Base-by-base conservation (phyloP, 306 rosid species). In the Dryas octopetala region DNA sequence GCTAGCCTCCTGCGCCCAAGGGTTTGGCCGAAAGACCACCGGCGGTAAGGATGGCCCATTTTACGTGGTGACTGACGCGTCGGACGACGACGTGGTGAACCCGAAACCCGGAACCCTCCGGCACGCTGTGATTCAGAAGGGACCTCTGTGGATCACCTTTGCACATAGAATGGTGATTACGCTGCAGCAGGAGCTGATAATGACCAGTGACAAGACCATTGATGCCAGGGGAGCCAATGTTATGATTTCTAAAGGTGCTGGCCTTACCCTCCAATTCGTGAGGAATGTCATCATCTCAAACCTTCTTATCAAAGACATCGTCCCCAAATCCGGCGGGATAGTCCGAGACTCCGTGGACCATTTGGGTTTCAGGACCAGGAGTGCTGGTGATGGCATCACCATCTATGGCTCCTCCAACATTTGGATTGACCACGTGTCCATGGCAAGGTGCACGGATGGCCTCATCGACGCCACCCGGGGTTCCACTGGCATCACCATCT, bases 381-480 rank as follows among this genome's bases (percentile, higher is more conserved):
- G 96, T n/a, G 97, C 88, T 16, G 97, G 97, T 9, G 97, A 92
- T 41, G 96, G 96, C 0, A 90, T 92, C 61, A 88, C 97, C 47
- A 76, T 92, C 78, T 92, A 80, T 40, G 92, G 92, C 10, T 9
- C 91, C 5, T 80, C 92, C 62, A 86, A 88, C 48, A 1, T 92
- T 41, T 92, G 97, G 97, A 78, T 92, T 13, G 97, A 92, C 53
- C 97, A 92, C 46, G 85, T 88, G 17, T 92, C 97, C 28, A 84
- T 87, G 92, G 85, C 76, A 40, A 81, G 70, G 0, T 85, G 91
- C 16, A n/a, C 6, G 0, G 97, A 92, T 58, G 97, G 97, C 5
- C 84, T 92, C 6, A 74, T 92, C 4, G 97, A 92, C 17, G 90
- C 80, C 40, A 87, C 90, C 46, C 83, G 85, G 89, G 96, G 90